These are phyloP conservation scores for Suhomyces faveliae DNA, from an alignment of 805 yeast species.

Conservation along the genomic window DNA sequence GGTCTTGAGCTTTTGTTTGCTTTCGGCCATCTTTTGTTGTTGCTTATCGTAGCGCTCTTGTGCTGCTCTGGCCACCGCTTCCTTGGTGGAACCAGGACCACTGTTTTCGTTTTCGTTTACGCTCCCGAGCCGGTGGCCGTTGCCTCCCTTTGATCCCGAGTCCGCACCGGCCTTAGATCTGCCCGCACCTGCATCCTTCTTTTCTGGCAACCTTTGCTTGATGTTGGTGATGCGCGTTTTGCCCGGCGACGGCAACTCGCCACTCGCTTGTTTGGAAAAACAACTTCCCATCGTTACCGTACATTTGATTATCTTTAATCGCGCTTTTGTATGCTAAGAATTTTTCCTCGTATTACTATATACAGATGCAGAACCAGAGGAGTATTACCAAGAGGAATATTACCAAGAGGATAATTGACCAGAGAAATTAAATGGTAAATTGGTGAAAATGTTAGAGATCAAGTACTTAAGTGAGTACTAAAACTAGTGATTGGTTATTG, in stretches of 20 bases:
- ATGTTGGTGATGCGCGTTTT: neutral
- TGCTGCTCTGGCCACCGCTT: slow-evolving; percentile 43
- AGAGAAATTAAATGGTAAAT: too few species aligned
- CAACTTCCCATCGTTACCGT: slow-evolving; percentile 24
- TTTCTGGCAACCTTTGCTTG: neutral
- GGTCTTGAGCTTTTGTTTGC: slow-evolving; percentile 30
- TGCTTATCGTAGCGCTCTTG: slow-evolving; percentile 31
- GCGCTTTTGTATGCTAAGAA: neutral
- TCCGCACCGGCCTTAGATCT: too few species aligned
- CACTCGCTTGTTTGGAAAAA: slow-evolving; percentile 17
- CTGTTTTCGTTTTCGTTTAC: slow-evolving; percentile 3
- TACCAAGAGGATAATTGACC: too few species aligned
- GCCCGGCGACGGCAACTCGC: neutral
- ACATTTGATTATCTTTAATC: neutral
- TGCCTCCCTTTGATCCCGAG: neutral
- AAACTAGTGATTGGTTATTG: too few species aligned
- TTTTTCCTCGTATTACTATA: neutral
- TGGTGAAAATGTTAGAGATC: too few species aligned
- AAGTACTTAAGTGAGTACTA: too few species aligned
- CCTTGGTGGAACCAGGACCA: too few species aligned
- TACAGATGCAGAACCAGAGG: slow-evolving; percentile 1
- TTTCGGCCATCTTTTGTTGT: slow-evolving; percentile 25
- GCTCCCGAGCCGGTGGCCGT: slow-evolving; percentile 2
- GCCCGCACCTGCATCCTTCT: neutral
- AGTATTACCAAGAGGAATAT: too few species aligned